A percentile compares a stretch with the other conserved stretches of the same genome.
Evolutionary conservation across 345 rosid species (phyloP).

Genomic region (Dovyalis caffra): DNA sequence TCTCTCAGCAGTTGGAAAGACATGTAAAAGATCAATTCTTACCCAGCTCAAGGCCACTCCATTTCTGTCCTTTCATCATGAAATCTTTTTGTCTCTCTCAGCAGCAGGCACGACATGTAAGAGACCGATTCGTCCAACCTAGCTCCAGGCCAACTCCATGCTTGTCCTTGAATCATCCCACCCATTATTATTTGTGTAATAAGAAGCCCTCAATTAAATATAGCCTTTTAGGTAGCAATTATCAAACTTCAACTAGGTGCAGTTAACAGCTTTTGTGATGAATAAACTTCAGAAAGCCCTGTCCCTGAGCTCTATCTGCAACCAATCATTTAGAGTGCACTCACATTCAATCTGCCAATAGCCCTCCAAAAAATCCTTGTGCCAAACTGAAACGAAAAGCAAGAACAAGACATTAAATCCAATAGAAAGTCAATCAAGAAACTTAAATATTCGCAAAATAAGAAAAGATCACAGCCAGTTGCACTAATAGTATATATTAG

Average conservation of each 20-base stretch:
- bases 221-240: neutral
- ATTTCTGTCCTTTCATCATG: neutral
- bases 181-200: neutral
- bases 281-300: neutral
- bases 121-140: neutral
- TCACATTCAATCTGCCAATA: too few species aligned
- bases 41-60: neutral
- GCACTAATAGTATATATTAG: neutral
- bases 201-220: neutral
- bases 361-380: too few species aligned
- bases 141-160: neutral
- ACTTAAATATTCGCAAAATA: neutral
- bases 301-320: neutral
- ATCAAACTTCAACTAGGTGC: neutral
- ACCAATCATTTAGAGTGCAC: neutral
- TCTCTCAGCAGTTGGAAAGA: neutral
- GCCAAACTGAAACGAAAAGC: neutral
- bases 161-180: neutral
- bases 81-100: neutral
- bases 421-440: neutral
- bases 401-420: neutral
- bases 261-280: neutral
- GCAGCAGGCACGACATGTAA: neutral
- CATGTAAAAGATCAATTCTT: neutral
- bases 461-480: neutral